Percentiles rank a stretch among this genome's conserved stretches.
Evolutionary conservation across 2,329 filamentous ascomycete genomes (phyloP).

Genomic region (Dactylellina leptospora): DNA sequence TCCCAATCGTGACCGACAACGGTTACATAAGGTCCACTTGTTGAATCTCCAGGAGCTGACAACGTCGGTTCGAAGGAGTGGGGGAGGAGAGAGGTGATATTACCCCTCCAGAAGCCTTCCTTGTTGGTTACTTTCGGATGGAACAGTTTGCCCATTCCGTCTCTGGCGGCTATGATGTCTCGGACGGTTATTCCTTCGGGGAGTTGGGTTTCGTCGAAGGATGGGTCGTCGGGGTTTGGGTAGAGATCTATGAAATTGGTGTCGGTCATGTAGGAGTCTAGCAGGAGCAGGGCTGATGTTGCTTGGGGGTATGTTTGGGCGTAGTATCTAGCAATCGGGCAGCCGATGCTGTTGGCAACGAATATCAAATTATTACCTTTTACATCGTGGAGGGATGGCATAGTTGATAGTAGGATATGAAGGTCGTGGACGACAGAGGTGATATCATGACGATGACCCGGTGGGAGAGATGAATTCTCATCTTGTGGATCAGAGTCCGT

Average conservation of each 20-base stretch:
- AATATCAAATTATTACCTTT: slow-evolving; percentile 60
- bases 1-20: slow-evolving; percentile 68
- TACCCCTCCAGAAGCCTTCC: slow-evolving; percentile 65
- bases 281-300: slow-evolving; percentile 64
- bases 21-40: slow-evolving; percentile 61
- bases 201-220: slow-evolving; percentile 62
- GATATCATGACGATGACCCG: slow-evolving; percentile 64
- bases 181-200: slow-evolving; percentile 61
- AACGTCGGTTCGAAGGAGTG: slow-evolving; percentile 62
- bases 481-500: slow-evolving; percentile 63
- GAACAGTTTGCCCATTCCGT: slow-evolving; percentile 62
- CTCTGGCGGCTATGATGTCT: slow-evolving; percentile 59
- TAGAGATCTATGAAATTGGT: slow-evolving; percentile 67
- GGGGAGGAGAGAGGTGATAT: slow-evolving; percentile 61
- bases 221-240: slow-evolving; percentile 65
- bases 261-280: slow-evolving; percentile 70
- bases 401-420: slow-evolving; percentile 62
- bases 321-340: slow-evolving; percentile 66
- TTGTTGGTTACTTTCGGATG: slow-evolving; percentile 65
- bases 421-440: slow-evolving; percentile 63
- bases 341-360: slow-evolving; percentile 67
- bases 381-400: slow-evolving; percentile 56
- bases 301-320: slow-evolving; percentile 63
- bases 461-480: slow-evolving; percentile 54
- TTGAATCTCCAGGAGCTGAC: slow-evolving; percentile 57